phyloP scores from a whole-genome alignment of 805 yeast species.

The Ogataea zsoltii region DNA sequence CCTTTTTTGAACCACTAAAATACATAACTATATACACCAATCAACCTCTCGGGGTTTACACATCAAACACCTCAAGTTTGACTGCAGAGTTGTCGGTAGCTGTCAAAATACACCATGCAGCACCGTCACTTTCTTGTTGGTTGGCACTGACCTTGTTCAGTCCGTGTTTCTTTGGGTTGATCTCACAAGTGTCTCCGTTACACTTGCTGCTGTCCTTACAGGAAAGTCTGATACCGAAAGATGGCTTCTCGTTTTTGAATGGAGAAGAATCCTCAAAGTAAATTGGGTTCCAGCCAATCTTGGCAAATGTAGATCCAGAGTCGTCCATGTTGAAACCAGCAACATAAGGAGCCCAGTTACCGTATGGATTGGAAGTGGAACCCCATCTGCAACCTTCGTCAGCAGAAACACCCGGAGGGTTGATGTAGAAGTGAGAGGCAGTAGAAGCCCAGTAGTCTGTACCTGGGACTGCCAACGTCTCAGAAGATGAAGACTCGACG shows the following conservation, averaged over 20 bases:
- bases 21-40: not conserved
- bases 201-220: conserved; percentile 73
- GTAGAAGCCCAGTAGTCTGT: conserved; percentile 82
- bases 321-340: conserved; percentile 86
- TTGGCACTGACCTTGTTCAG: conserved; percentile 54
- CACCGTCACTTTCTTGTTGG: conserved; percentile 46
- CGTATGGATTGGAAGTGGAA: conserved; percentile 59
- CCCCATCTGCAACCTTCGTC: conserved; percentile 89
- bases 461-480: conserved; percentile 79
- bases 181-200: conserved; percentile 76
- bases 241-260: conserved; percentile 56
- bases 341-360: conserved; percentile 94
- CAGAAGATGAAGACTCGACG: conserved; percentile 49
- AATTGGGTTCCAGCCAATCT: conserved; percentile 90
- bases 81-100: conserved; percentile 66
- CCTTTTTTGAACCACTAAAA: not conserved
- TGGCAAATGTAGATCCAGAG: conserved; percentile 70
- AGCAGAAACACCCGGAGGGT: conserved; percentile 78
- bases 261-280: conserved; percentile 62
- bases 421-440: conserved; percentile 83
- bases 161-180: conserved; percentile 67
- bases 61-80: conserved; percentile 66
- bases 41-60: conserved; percentile 3
- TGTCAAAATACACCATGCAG: conserved; percentile 81
- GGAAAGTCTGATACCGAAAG: conserved; percentile 69